Conservation (phyloP, 495 filamentous ascomycete species). For the Aspergillus kassunensis region DNA sequence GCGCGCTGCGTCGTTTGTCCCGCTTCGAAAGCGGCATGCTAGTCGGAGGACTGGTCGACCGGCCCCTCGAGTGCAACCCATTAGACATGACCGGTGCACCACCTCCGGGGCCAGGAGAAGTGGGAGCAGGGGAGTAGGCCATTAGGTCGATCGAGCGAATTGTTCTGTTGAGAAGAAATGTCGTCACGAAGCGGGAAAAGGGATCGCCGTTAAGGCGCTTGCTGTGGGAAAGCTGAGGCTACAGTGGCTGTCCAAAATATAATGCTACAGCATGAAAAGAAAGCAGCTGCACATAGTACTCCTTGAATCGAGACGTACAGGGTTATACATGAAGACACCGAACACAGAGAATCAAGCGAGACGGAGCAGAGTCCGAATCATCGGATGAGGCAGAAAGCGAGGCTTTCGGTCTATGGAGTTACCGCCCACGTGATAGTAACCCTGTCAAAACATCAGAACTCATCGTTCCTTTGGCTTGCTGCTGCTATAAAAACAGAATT, state of each 20-base stretch:
- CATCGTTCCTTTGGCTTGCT: neutral
- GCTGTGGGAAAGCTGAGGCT: constrained; percentile 6
- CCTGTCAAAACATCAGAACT: neutral
- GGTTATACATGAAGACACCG: constrained; percentile 8
- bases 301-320: neutral
- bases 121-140: constrained; percentile 35
- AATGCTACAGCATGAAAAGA: constrained; percentile 10
- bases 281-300: constrained; percentile 1
- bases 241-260: neutral
- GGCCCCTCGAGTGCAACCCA: constrained; percentile 27
- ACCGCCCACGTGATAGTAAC: neutral
- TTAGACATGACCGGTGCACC: constrained; percentile 20
- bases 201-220: constrained; percentile 7
- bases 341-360: constrained; percentile 5
- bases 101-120: constrained; percentile 28
- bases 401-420: neutral
- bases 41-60: constrained; percentile 35
- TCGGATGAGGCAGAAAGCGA: constrained; percentile 26
- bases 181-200: constrained; percentile 7
- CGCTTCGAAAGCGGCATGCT: constrained; percentile 64
- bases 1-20: constrained; percentile 77
- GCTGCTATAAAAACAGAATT: neutral
- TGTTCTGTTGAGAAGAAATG: constrained; percentile 11
- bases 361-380: neutral
- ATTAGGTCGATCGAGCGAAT: constrained; percentile 22